Evolutionary conservation across 441 rosid genomes (phyloP), one percentile per base, ranked within the genome.

Genomic region (Flueggea neowawraea): DNA sequence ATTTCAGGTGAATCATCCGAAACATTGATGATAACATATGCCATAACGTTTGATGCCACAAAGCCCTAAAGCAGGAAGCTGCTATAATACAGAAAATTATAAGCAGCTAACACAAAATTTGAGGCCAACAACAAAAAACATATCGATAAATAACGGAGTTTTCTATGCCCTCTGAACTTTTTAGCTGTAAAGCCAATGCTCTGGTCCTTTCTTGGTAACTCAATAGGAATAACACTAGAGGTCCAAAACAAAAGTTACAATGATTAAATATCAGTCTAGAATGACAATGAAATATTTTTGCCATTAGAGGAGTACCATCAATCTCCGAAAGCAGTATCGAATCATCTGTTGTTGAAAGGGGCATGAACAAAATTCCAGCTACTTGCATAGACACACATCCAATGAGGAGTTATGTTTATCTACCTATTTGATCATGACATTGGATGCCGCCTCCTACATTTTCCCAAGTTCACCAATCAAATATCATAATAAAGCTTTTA

Each of bases 391-490:
- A 62, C 39, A 28, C 3, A 31, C 62, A 57, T 51, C 69, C 63
- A 47, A 69, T 61, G 56, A n/a, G n/a, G n/a, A 58, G 73, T 61
- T 62, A 61, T 64, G 12, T 12, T 57, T 52, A 78, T 76, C 70
- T 69, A 75, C 54, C 65, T 55, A 56, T 59, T 43, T 48, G 76
- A 76, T 81, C 72, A 84, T 47, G 76, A 75, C 62, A 83, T 61
- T 2, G 93, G 98, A 79, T 89, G 98, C 74, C 98, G 82, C 80
- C 96, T 82, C 96, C 96, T 91, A 92, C 81, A 72, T 62, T 68
- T 60, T 58, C 61, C 58, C 31, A 16, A 32, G 45, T 1, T n/a
- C 60, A n/a, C n/a, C 5, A 22, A 59, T 60, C 51, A 31, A 50
- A 70, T 52, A 41, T 5, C 16, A 36, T 51, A 15, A 52, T 32